These are phyloP conservation scores for Nothopassalora personata DNA, from an alignment of 2,329 filamentous ascomycete species.

Conservation along the genomic window DNA sequence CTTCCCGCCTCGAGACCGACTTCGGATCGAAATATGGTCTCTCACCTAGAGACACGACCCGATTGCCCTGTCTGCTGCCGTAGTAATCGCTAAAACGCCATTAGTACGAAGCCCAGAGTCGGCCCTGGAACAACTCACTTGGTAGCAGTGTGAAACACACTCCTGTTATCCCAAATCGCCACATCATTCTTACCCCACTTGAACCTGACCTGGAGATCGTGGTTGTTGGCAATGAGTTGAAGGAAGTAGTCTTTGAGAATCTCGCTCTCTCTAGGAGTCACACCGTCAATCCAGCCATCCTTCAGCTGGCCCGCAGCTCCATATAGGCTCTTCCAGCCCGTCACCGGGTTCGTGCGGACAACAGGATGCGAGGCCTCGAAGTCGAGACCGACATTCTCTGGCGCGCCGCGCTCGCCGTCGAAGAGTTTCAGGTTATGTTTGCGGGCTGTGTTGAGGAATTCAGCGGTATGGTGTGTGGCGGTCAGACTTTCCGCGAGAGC, in stretches of 20 bases:
- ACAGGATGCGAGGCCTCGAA: slow-evolving; percentile 42
- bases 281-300: slow-evolving; percentile 50
- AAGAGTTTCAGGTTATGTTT: slow-evolving; percentile 31
- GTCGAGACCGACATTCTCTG: slow-evolving; percentile 17
- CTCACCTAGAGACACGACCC: slow-evolving; percentile 19
- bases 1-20: slow-evolving; percentile 14
- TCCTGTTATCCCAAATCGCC: slow-evolving; percentile 42
- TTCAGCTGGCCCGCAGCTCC: slow-evolving; percentile 37
- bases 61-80: slow-evolving; percentile 14
- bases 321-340: slow-evolving; percentile 57
- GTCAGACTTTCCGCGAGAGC: slow-evolving; percentile 56
- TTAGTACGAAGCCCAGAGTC: background rate
- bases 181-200: slow-evolving; percentile 61
- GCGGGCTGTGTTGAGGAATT: slow-evolving; percentile 21
- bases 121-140: slow-evolving; percentile 1
- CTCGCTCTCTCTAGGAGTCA: slow-evolving; percentile 32
- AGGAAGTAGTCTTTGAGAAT: slow-evolving; percentile 24
- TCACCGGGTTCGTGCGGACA: slow-evolving; percentile 56
- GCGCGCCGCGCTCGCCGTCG: slow-evolving; percentile 24
- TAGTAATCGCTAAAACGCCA: slow-evolving; percentile 13
- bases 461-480: slow-evolving; percentile 43
- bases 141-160: slow-evolving; percentile 17
- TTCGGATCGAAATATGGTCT: slow-evolving; percentile 20
- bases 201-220: slow-evolving; percentile 65
- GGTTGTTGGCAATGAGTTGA: slow-evolving; percentile 47